phyloP scores from a whole-genome alignment of 106 monocot species.

The Triglochin maritima region DNA sequence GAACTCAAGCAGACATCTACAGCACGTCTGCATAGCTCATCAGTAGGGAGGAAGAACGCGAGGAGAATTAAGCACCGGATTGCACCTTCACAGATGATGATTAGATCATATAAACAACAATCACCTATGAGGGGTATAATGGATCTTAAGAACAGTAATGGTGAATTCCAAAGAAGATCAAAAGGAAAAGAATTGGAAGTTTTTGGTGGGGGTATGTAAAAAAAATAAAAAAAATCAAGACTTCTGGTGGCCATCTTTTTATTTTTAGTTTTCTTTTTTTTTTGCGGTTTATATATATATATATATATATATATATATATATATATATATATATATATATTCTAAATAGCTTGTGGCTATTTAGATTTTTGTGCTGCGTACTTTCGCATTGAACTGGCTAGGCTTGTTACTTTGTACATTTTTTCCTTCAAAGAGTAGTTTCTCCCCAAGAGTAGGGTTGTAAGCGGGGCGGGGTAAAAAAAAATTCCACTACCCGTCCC shows the following conservation, averaged over 20 bases:
- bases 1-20: not conserved
- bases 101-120: not conserved
- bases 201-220: conserved; percentile 1
- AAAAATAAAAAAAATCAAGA: not conserved
- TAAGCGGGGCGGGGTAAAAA: no score
- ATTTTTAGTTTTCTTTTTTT: not conserved
- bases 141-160: not conserved
- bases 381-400: no score
- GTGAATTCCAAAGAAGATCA: not conserved
- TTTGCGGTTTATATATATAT: no score
- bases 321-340: no score
- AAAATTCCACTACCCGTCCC: no score
- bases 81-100: conserved; percentile 5
- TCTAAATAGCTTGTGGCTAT: no score
- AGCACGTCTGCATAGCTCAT: not conserved
- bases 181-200: conserved; percentile 4
- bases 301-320: no score
- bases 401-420: no score
- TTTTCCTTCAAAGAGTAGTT: no score
- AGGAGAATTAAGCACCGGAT: conserved; percentile 3
- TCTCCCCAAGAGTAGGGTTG: no score
- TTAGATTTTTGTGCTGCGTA: no score
- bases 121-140: not conserved
- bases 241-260: not conserved
- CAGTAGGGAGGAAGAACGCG: not conserved